Conservation (phyloP, 768 basidiomycete genomes). For the Suillus americanus region DNA sequence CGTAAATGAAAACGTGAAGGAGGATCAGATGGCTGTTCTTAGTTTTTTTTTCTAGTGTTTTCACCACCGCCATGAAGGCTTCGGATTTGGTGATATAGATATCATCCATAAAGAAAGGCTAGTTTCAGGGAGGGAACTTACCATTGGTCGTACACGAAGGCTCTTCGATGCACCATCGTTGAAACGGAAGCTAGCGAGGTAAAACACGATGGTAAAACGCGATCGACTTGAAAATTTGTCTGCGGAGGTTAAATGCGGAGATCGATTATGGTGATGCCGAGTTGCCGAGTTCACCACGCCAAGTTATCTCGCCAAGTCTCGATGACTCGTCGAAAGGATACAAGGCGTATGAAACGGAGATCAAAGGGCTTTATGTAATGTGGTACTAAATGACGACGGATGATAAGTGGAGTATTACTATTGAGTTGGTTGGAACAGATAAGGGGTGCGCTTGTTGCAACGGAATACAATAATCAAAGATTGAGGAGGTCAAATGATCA, state of each 20-base stretch:
- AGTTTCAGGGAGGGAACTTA: neutral
- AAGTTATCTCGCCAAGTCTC: neutral
- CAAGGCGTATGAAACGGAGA: neutral
- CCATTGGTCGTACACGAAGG: neutral
- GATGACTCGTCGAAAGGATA: neutral
- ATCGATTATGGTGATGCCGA: neutral
- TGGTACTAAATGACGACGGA: neutral
- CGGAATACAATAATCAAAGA: no score
- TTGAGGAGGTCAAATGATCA: no score
- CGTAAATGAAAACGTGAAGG: neutral
- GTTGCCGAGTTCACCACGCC: neutral
- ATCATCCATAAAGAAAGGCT: neutral
- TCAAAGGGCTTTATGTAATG: neutral
- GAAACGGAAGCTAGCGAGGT: neutral
- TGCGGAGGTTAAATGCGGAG: slow-evolving; percentile 1
- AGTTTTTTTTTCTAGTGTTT: slow-evolving; percentile 26
- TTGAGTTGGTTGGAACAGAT: no score
- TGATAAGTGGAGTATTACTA: neutral
- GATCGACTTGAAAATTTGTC: neutral
- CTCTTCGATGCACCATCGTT: neutral
- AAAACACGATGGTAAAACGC: neutral
- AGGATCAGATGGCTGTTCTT: slow-evolving; percentile 35
- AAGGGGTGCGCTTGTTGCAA: no score
- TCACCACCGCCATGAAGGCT: slow-evolving; percentile 32
- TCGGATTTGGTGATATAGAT: slow-evolving; percentile 21